Evolutionary conservation across 257 asterid genomes (phyloP).

Genomic region (Solanum habrochaites): DNA sequence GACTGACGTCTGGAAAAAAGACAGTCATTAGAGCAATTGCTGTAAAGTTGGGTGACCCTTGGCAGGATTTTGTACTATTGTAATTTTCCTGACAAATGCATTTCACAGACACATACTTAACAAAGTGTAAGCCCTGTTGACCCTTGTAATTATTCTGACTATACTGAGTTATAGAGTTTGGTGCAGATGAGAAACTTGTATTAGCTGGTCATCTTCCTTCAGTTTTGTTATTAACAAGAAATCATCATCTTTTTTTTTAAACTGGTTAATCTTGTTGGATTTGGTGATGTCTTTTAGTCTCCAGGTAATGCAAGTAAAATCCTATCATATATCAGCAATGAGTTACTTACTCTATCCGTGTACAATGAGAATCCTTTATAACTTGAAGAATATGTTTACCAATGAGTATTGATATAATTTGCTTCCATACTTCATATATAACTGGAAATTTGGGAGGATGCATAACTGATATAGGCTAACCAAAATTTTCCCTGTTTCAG

Average conservation of each 20-base stretch:
- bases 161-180: background rate
- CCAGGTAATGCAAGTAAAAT: background rate
- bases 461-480: background rate
- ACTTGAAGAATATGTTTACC: background rate
- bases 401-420: background rate
- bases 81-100: constrained; percentile 30
- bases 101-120: constrained; percentile 16
- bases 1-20: background rate
- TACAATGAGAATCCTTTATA: background rate
- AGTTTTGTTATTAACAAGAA: background rate
- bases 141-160: background rate
- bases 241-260: background rate
- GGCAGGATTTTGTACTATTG: constrained; percentile 30
- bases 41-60: constrained; percentile 18
- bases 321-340: background rate
- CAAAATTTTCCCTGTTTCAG: background rate
- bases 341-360: background rate
- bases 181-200: background rate
- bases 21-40: constrained; percentile 4
- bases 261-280: background rate
- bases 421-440: background rate
- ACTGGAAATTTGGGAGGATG: background rate
- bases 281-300: background rate
- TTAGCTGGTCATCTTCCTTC: background rate
- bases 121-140: constrained; percentile 28